Base-by-base conservation (phyloP, 2,329 filamentous ascomycete genomes). In the Penicillium verrucosum region DNA sequence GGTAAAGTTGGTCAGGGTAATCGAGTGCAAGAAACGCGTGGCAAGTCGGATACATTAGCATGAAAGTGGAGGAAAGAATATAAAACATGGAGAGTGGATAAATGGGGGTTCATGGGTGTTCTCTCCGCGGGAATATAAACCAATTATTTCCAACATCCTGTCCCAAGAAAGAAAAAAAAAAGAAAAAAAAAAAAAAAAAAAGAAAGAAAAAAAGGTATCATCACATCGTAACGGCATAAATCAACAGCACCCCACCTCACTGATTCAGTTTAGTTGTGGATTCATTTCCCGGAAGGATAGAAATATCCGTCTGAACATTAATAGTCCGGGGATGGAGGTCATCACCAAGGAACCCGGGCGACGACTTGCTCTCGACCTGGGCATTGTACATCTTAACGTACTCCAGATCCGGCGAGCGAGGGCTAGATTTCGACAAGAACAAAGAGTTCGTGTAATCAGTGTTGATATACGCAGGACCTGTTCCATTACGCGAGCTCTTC, bases 221-320 rank as follows among this genome's bases (percentile, higher is more conserved):
- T 65, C 52, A 55, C 34, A 47, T 64, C 61, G n/a, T 65, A 60
- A 58, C 56, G 23, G 29, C 49, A 40, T 56, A 25, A 38, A 48
- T 55, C 11, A 41, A 27, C 16, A 50, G 12, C 10, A 48, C 16
- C 18, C 25, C 14, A 30, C 30, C 21, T 58, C 44, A 59, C 2
- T 12, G 16, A 7, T 25, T 34, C 21, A 56, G 41, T 10, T 25
- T 42, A 11, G 49, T 60, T 30, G 54, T 55, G 0, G 65, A 68
- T 4, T 59, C 62, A 32, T 59, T 58, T 21, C 63, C 62, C 18
- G 70, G 62, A 16, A 54, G 61, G 36, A 72, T 62, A 25, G 66
- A 61, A 51, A 72, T 69, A 51, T 71, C 69, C 12, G 69, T 72
- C 34, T 66, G 66, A 12, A 72, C 66, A 43, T 66, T 63, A 21